Conservation (phyloP, 768 basidiomycete species). For the Tephrocybe sp. region DNA sequence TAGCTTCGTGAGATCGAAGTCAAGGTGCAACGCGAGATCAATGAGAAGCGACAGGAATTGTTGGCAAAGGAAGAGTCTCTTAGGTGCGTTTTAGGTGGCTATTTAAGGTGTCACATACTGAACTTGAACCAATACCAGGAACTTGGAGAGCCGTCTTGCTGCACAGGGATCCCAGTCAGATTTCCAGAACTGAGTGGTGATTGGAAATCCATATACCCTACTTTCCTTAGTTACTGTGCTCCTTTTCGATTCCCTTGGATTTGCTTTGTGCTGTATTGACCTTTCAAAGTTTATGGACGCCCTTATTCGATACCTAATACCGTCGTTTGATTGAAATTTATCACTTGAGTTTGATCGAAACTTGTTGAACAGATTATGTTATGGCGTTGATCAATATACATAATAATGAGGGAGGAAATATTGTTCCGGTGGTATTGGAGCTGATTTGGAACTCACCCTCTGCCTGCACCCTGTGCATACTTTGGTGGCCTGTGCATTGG, state of each 20-base stretch:
- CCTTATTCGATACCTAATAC: constrained; percentile 18
- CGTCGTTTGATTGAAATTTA: constrained; percentile 1
- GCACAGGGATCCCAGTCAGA: constrained; percentile 83
- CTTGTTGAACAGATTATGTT: constrained; percentile 3
- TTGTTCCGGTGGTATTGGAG: constrained; percentile 1
- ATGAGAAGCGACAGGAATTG: constrained; percentile 94
- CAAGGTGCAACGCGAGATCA: constrained; percentile 96
- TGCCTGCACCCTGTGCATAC: not conserved
- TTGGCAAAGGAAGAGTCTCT: constrained; percentile 95
- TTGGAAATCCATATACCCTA: constrained; percentile 19
- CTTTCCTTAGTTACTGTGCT: constrained; percentile 19
- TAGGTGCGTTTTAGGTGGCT: constrained; percentile 44
- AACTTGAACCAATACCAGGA: constrained; percentile 41
- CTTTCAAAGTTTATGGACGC: constrained; percentile 23
- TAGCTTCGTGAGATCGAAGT: constrained; percentile 96
- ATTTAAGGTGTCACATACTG: not conserved
- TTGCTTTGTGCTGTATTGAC: constrained; percentile 30
- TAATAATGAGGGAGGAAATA: not conserved
- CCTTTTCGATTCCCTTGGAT: constrained; percentile 29
- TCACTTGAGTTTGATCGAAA: constrained; percentile 3
- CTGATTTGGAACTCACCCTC: not conserved
- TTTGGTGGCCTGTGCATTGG: too few relatives aligned
- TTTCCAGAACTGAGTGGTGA: constrained; percentile 58
- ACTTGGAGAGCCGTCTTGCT: constrained; percentile 86
- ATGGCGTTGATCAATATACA: constrained; percentile 12